These are phyloP conservation scores for Auricularia cornea DNA, from an alignment of 768 basidiomycete genomes.

Conservation along the genomic window DNA sequence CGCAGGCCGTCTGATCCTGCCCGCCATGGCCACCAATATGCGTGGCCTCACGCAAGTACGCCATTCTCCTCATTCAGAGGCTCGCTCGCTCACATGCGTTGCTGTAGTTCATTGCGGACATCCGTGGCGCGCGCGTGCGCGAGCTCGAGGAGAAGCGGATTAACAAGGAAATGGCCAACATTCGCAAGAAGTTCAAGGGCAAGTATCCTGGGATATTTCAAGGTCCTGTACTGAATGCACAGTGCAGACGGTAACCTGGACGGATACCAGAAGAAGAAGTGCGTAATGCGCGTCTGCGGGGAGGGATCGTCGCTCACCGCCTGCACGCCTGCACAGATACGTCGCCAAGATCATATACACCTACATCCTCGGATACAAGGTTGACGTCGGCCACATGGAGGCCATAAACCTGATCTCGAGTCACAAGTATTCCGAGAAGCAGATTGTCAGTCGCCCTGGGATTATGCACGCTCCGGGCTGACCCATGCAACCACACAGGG, in stretches of 20 bases:
- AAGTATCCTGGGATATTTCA: conserved; percentile 5
- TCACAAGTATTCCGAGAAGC: conserved; percentile 95
- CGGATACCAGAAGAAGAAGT: conserved; percentile 93
- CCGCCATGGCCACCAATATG: conserved; percentile 79
- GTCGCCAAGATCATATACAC: conserved; percentile 99
- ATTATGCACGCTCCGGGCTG: conserved; percentile 3
- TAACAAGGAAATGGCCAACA: conserved; percentile 99
- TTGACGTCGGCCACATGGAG: conserved; percentile 98
- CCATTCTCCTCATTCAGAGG: neutral
- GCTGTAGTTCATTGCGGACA: conserved; percentile 92
- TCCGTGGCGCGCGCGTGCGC: conserved; percentile 90
- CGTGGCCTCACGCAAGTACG: conserved; percentile 85
- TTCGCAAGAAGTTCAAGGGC: conserved; percentile 98
- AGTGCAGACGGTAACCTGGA: conserved; percentile 70
- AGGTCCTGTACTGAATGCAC: neutral
- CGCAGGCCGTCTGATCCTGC: neutral
- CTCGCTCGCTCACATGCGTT: conserved; percentile 1
- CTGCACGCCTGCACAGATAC: conserved; percentile 51
- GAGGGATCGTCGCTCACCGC: conserved; percentile 3
- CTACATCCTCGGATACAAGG: conserved; percentile 97
- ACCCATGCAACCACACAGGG: conserved; percentile 46
- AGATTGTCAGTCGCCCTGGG: conserved; percentile 55
- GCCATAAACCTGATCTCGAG: conserved; percentile 97
- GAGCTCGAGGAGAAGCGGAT: conserved; percentile 98
- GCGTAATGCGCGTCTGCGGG: conserved; percentile 18